Evolutionary conservation across 2,329 filamentous ascomycete genomes (phyloP), one percentile per base, ranked within the genome.

Genomic region (Lachnellula subtilissima): DNA sequence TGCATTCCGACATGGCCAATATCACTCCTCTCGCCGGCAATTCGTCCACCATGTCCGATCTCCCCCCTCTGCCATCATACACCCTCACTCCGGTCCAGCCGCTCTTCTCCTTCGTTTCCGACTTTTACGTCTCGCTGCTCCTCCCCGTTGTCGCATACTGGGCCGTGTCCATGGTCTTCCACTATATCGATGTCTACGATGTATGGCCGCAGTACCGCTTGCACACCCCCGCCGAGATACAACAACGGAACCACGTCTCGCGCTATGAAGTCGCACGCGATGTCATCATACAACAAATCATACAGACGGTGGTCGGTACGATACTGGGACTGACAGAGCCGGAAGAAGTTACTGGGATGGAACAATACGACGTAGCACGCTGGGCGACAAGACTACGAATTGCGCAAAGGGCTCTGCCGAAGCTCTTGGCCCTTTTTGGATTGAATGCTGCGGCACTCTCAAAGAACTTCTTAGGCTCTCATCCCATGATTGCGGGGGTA

Each of bases 141-240:
- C 76, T 88, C 14, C 92, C 92, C 32, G 81, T 97, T 58, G 71
- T 90, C 65, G 88, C 87, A 56, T 99, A 99, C 80, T 99, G 94
- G 94, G 74, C 76, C 22, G 75, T 95, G 35, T 97, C 93, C 19
- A 74, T 89, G 71, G 75, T 93, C 70, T 99, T 68, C 55, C 93
- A 97, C 77, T 69, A 86, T 64, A 85, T 97, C 68, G 94, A 99
- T 74, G 78, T 85, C 56, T 86, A 86, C 74, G 90, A 97, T 72
- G 76, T 93, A 39, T 96, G 93, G 71, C 87, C 92, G 17, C 84
- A 95, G 67, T 97, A 97, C 75, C 88, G 94, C 61, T 80, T 99
- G 43, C 94, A 99, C 75, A 97, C 94, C 0, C 94, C 94, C 14
- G 91, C 91, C 52, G 93, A 97, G 73, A 88, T 97, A 61, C 9